These are phyloP conservation scores for Fremontodendron californicum DNA, from an alignment of 345 rosid genomes.

Conservation along the genomic window DNA sequence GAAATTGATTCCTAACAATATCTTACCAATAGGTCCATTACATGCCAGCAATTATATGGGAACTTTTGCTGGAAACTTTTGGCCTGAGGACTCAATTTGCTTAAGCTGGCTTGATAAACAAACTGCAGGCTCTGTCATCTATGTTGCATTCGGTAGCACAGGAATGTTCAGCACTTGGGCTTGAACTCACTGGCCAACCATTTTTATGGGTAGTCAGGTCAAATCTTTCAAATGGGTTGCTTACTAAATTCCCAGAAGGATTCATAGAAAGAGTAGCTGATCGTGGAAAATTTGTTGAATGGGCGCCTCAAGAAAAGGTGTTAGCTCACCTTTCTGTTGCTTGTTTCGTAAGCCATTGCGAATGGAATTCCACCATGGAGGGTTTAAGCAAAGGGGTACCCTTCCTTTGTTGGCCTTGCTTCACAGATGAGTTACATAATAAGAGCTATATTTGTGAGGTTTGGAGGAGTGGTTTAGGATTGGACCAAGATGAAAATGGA, in stretches of 20 bases:
- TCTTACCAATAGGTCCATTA: slow-evolving; percentile 29
- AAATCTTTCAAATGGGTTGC: neutral
- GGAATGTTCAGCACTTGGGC: slow-evolving; percentile 22
- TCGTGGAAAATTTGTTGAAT: slow-evolving; percentile 15
- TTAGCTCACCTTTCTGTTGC: slow-evolving; percentile 29
- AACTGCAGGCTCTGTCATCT: slow-evolving; percentile 30
- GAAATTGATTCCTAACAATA: slow-evolving; percentile 15
- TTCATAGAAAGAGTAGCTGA: slow-evolving; percentile 21
- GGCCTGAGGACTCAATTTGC: slow-evolving; percentile 33
- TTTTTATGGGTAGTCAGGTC: slow-evolving; percentile 35
- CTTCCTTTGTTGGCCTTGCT: slow-evolving; percentile 39
- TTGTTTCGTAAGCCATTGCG: slow-evolving; percentile 42
- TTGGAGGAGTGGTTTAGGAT: slow-evolving; percentile 26
- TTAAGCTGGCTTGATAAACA: slow-evolving; percentile 40
- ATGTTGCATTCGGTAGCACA: slow-evolving; percentile 43
- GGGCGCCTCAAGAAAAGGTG: slow-evolving; percentile 32
- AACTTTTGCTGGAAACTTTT: slow-evolving; percentile 19
- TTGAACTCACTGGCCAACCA: slow-evolving; percentile 19
- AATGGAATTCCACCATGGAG: slow-evolving; percentile 43
- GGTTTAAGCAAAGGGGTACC: slow-evolving; percentile 29
- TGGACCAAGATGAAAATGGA: slow-evolving; percentile 22
- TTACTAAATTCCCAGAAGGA: slow-evolving; percentile 13
- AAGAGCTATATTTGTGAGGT: slow-evolving; percentile 23
- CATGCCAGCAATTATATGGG: neutral
- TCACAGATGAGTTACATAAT: slow-evolving; percentile 31